A percentile compares a stretch with the other conserved stretches of the same genome.
These are phyloP conservation scores for Rhynchosporium agropyri DNA, from an alignment of 2,329 filamentous ascomycete species.

Conservation along the genomic window DNA sequence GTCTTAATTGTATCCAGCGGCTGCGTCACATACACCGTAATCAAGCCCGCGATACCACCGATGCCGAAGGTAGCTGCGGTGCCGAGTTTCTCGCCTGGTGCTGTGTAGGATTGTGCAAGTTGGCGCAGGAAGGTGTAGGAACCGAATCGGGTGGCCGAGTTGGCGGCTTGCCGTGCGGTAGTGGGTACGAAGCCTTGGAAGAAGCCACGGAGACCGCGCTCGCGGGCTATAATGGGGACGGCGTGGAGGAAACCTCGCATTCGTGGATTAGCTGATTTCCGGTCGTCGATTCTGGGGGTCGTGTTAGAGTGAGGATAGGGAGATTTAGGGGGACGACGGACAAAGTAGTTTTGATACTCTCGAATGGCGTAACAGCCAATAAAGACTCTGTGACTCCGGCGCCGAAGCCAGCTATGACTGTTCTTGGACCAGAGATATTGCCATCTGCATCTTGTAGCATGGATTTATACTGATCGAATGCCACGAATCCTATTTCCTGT, in stretches of 20 bases:
- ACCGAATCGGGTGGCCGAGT: conserved; percentile 88
- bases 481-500: conserved; percentile 71
- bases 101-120: conserved; percentile 86
- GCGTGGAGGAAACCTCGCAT: conserved; percentile 93
- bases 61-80: conserved; percentile 86
- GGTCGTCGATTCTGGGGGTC: conserved; percentile 78
- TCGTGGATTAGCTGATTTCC: conserved; percentile 80
- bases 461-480: conserved; percentile 92
- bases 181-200: conserved; percentile 97
- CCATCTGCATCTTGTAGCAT: conserved; percentile 81
- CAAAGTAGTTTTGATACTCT: conserved; percentile 97
- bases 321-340: conserved; percentile 41
- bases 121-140: conserved; percentile 91
- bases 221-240: conserved; percentile 80
- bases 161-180: conserved; percentile 90
- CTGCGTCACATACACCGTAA: conserved; percentile 81
- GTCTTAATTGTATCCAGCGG: conserved; percentile 95
- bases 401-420: conserved; percentile 90
- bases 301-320: conserved; percentile 9
- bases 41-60: conserved; percentile 83
- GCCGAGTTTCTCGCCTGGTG: conserved; percentile 92
- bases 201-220: conserved; percentile 87
- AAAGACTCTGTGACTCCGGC: conserved; percentile 93
- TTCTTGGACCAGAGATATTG: conserved; percentile 85
- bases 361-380: conserved; percentile 92